Conservation (phyloP, 2,329 filamentous ascomycete genomes). For the Davidsoniella eucalypti region DNA sequence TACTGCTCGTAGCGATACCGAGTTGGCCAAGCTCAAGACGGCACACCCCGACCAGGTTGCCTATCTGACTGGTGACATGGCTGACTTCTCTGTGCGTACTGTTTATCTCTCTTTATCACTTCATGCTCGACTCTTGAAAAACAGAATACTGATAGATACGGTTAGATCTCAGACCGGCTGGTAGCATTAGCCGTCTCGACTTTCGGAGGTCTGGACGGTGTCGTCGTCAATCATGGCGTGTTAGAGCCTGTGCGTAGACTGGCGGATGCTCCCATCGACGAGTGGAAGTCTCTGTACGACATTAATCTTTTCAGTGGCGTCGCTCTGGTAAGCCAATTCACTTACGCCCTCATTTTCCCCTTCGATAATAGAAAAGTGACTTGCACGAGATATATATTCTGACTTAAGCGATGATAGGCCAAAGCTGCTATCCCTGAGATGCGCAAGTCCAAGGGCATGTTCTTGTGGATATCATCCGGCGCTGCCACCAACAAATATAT, state of each 20-base stretch:
- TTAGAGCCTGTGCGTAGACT: constrained; percentile 61
- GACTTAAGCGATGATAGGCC: constrained; percentile 30
- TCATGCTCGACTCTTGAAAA: background rate
- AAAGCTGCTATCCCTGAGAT: constrained; percentile 55
- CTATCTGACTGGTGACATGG: constrained; percentile 38
- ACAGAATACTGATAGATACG: background rate
- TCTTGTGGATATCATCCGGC: constrained; percentile 68
- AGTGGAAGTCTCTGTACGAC: constrained; percentile 64
- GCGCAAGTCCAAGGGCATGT: constrained; percentile 49
- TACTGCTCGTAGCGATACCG: constrained; percentile 35
- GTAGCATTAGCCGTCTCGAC: constrained; percentile 46
- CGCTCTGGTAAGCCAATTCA: constrained; percentile 43
- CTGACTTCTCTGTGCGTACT: constrained; percentile 30
- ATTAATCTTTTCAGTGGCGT: constrained; percentile 77
- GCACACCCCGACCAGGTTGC: constrained; percentile 36
- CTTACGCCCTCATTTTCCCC: background rate
- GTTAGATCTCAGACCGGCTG: constrained; percentile 30
- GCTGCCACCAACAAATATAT: constrained; percentile 50
- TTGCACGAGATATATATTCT: background rate
- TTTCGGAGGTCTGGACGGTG: constrained; percentile 60
- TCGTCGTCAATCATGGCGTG: constrained; percentile 79
- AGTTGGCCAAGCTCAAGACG: constrained; percentile 34
- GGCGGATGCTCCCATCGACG: constrained; percentile 47
- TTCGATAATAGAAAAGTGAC: background rate
- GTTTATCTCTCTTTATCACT: background rate